These are phyloP conservation scores for Sugiyamaella qingdaonensis DNA, from an alignment of 805 yeast genomes.

Conservation along the genomic window DNA sequence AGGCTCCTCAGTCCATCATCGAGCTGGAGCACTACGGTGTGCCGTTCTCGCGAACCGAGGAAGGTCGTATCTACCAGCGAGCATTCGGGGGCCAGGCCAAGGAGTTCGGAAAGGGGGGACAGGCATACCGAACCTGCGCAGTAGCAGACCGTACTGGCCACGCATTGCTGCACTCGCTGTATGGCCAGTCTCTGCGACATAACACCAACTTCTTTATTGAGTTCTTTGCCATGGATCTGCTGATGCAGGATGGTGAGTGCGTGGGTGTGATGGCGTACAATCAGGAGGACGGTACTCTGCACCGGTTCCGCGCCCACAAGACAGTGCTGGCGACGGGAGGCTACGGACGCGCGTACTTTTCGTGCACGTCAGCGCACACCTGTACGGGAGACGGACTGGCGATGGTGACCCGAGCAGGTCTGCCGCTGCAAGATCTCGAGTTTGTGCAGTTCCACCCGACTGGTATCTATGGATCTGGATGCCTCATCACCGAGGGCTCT, in stretches of 20 bases:
- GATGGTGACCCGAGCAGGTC: conserved; percentile 97
- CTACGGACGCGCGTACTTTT: conserved; percentile 96
- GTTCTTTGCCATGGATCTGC: conserved; percentile 89
- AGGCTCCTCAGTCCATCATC: conserved; percentile 92
- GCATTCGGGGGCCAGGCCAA: conserved; percentile 98
- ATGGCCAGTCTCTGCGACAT: conserved; percentile 94
- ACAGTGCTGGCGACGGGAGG: conserved; percentile 99
- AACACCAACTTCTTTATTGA: conserved; percentile 98
- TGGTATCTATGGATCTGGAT: conserved; percentile 98
- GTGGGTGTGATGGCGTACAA: conserved; percentile 97
- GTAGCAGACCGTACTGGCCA: conserved; percentile 99
- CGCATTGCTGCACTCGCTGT: conserved; percentile 89
- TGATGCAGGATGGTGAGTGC: conserved; percentile 93
- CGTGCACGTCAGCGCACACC: conserved; percentile 98
- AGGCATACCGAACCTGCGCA: conserved; percentile 98
- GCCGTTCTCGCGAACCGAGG: conserved; percentile 95
- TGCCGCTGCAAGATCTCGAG: conserved; percentile 95
- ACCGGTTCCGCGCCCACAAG: conserved; percentile 95
- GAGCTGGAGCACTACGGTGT: conserved; percentile 98
- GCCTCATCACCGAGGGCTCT: conserved; percentile 98
- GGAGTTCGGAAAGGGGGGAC: conserved; percentile 97
- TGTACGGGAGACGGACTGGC: conserved; percentile 99
- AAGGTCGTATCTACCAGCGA: conserved; percentile 96
- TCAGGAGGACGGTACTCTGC: conserved; percentile 98
- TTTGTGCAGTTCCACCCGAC: conserved; percentile 99